Conservation (phyloP, 192 early-diverging fungal species). For the Backusella psychrophila region DNA sequence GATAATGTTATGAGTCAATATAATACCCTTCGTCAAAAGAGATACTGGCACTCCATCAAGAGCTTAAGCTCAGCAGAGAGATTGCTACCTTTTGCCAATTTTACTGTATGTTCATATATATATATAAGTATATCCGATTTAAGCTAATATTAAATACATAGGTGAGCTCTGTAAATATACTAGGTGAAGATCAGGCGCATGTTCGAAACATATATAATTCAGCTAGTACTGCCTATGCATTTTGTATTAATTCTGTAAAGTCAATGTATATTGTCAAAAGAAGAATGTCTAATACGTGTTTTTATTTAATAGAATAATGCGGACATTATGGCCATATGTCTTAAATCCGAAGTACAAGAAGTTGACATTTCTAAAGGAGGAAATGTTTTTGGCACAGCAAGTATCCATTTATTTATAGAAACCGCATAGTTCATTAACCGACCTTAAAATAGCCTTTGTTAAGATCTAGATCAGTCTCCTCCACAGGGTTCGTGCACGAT, state of each 20-base stretch:
- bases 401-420: slow-evolving; percentile 14
- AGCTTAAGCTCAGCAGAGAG: slow-evolving; percentile 15
- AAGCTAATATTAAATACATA: background rate
- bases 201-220: slow-evolving; percentile 37
- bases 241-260: slow-evolving; percentile 53
- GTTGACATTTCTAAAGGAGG: slow-evolving; percentile 59
- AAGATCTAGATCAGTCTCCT: slow-evolving; percentile 28
- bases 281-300: background rate
- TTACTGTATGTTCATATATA: slow-evolving; percentile 11
- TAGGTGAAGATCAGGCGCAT: slow-evolving; percentile 9
- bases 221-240: slow-evolving; percentile 42
- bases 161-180: slow-evolving; percentile 13
- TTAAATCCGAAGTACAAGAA: slow-evolving; percentile 64
- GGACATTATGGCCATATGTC: slow-evolving; percentile 63
- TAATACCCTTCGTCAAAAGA: slow-evolving; percentile 29
- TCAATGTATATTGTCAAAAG: background rate
- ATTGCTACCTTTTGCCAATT: slow-evolving; percentile 27
- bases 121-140: background rate
- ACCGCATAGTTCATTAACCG: background rate
- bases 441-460: slow-evolving; percentile 13
- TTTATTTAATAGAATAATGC: slow-evolving; percentile 41
- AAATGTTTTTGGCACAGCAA: slow-evolving; percentile 35
- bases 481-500: slow-evolving; percentile 6
- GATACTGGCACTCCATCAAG: slow-evolving; percentile 34
- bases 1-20: slow-evolving; percentile 31